A percentile compares a stretch with the other conserved stretches of the same genome.
Evolutionary conservation across 169 alveolate genomes (phyloP).

Genomic region (Pseudocohnilembus persalinus): DNA sequence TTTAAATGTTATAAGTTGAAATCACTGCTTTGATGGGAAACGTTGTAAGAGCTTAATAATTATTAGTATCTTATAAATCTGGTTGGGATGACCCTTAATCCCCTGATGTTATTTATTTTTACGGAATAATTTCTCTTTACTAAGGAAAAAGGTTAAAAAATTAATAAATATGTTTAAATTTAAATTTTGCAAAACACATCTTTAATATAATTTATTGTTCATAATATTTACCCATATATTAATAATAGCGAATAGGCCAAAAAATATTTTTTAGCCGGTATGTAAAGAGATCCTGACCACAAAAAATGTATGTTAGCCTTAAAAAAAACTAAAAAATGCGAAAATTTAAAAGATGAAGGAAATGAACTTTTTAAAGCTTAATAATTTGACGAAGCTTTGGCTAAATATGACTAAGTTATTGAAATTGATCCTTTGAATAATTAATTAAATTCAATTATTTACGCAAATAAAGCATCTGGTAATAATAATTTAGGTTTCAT

Average conservation of each 20-base stretch:
- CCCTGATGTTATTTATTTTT: slow-evolving; percentile 41
- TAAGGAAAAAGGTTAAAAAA: slow-evolving; percentile 40
- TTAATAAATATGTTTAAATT: too few relatives aligned
- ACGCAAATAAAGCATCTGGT: slow-evolving; percentile 65
- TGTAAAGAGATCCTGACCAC: slow-evolving; percentile 70
- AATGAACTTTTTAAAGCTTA: slow-evolving; percentile 51
- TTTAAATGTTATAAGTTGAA: slow-evolving; percentile 14
- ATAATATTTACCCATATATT: not conserved
- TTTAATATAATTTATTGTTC: not conserved
- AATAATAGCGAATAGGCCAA: slow-evolving; percentile 51
- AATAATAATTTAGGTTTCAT: too few relatives aligned
- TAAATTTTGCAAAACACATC: too few relatives aligned
- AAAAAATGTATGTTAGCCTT: slow-evolving; percentile 55
- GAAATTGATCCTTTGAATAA: slow-evolving; percentile 70
- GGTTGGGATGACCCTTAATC: slow-evolving; percentile 23
- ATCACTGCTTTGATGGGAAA: slow-evolving; percentile 37
- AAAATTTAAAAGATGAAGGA: slow-evolving; percentile 73
- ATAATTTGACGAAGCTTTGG: slow-evolving; percentile 68
- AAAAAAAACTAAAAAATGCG: slow-evolving; percentile 46
- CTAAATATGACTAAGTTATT: slow-evolving; percentile 70
- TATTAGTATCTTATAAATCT: slow-evolving; percentile 3
- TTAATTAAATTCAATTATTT: slow-evolving; percentile 65
- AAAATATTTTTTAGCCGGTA: slow-evolving; percentile 51
- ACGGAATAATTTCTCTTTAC: slow-evolving; percentile 47
- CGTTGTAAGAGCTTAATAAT: slow-evolving; percentile 31